These are phyloP conservation scores for Dictyostelium gargantuum DNA, from an alignment of 208 protist genomes.

Conservation along the genomic window DNA sequence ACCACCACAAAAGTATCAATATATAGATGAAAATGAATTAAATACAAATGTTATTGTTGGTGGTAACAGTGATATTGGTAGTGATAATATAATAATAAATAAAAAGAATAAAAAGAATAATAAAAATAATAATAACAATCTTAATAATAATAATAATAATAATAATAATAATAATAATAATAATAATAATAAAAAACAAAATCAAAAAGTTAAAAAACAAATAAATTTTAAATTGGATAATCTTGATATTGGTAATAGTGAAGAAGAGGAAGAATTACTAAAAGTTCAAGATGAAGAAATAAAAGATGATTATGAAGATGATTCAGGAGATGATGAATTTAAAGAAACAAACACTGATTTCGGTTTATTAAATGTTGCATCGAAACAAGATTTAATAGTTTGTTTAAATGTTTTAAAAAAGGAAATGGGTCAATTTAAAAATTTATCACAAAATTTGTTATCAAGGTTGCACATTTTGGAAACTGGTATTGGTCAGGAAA, in stretches of 20 bases:
- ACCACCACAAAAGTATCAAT: background rate
- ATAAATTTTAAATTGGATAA: background rate
- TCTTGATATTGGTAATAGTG: background rate
- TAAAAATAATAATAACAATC: background rate
- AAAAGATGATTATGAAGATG: background rate
- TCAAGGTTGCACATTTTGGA: background rate
- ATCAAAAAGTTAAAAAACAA: background rate
- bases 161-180: background rate
- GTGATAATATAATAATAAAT: no score
- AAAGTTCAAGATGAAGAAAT: background rate
- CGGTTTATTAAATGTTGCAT: background rate
- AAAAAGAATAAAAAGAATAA: no score
- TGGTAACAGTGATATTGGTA: background rate
- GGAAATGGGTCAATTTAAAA: constrained; percentile 49
- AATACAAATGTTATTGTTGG: no score
- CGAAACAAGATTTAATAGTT: constrained; percentile 34
- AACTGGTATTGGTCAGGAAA: constrained; percentile 36
- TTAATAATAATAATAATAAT: background rate
- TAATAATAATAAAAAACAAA: background rate
- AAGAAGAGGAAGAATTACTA: background rate
- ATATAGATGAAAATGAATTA: constrained; percentile 11
- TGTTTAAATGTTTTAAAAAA: constrained; percentile 56
- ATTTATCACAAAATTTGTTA: constrained; percentile 10
- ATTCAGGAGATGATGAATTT: background rate
- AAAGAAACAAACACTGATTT: constrained; percentile 57